phyloP scores from a whole-genome alignment of 75 land plant genomes.

The Selaginella tamariscina region DNA sequence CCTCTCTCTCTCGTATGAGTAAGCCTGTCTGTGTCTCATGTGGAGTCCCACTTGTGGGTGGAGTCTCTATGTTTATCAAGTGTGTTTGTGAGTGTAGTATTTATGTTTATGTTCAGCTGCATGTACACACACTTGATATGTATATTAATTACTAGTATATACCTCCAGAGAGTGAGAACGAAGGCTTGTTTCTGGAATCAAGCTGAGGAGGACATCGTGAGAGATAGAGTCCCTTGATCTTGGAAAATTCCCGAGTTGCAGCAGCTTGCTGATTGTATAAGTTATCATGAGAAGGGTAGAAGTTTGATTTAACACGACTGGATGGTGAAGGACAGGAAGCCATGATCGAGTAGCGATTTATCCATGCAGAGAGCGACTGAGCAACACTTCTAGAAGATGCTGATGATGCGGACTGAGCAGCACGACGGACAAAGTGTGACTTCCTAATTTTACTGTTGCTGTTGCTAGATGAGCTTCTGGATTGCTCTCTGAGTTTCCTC shows the following conservation, averaged over 20 bases:
- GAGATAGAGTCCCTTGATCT: not conserved
- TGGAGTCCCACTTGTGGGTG: too few relatives aligned
- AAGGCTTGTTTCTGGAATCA: not conserved
- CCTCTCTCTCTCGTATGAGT: too few relatives aligned
- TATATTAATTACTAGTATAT: not conserved
- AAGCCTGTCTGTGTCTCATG: too few relatives aligned
- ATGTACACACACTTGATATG: too few relatives aligned
- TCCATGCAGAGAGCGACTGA: not conserved
- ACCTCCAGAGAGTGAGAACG: not conserved
- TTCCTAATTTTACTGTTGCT: not conserved
- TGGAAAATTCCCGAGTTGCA: not conserved
- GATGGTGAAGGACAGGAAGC: not conserved
- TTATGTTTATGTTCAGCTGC: too few relatives aligned
- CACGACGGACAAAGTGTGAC: not conserved
- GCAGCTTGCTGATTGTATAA: not conserved
- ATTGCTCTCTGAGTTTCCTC: conserved; percentile 35
- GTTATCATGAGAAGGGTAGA: not conserved
- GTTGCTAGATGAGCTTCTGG: conserved; percentile 10
- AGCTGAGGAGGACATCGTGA: not conserved
- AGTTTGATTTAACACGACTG: not conserved
- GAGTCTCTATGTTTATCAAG: too few relatives aligned
- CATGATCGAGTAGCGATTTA: not conserved
- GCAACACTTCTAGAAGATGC: not conserved
- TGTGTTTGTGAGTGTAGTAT: too few relatives aligned
- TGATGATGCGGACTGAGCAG: not conserved